phyloP scores from a whole-genome alignment of 352 stramenopile genomes.

The Pythium rhizo-oryzae region DNA sequence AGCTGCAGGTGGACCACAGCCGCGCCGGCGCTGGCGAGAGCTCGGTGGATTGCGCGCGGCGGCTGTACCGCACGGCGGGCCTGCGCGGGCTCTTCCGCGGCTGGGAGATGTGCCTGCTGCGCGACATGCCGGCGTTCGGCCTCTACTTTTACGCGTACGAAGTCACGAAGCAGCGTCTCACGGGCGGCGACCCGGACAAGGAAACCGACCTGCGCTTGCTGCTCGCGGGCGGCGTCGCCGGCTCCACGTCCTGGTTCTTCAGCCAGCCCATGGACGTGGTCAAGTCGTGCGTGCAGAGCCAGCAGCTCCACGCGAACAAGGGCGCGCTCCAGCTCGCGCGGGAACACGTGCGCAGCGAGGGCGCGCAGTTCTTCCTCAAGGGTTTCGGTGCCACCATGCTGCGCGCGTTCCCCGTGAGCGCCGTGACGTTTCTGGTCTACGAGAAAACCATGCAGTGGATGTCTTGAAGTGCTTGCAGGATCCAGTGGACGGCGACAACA shows the following conservation, averaged over 20 bases:
- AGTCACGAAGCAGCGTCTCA: constrained; percentile 59
- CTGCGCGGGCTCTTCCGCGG: constrained; percentile 58
- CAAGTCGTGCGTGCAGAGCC: constrained; percentile 90
- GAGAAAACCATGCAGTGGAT: constrained; percentile 85
- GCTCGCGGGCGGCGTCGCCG: constrained; percentile 72
- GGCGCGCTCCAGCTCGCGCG: constrained; percentile 49
- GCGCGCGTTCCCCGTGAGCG: constrained; percentile 81
- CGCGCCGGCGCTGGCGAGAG: constrained; percentile 37
- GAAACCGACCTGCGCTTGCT: constrained; percentile 75
- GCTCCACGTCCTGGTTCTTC: constrained; percentile 78
- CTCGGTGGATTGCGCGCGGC: constrained; percentile 52
- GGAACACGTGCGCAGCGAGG: constrained; percentile 50
- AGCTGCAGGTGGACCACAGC: constrained; percentile 70
- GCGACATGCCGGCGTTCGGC: constrained; percentile 80
- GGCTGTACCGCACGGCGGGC: constrained; percentile 45
- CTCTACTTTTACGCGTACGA: constrained; percentile 86
- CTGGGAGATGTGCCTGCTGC: constrained; percentile 68
- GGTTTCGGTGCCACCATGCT: constrained; percentile 81
- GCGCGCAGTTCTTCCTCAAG: constrained; percentile 77
- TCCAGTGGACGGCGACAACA: constrained; percentile 3
- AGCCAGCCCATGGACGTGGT: constrained; percentile 89
- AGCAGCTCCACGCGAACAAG: constrained; percentile 47
- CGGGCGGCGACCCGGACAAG: constrained; percentile 48
- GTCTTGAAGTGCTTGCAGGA: constrained; percentile 29
- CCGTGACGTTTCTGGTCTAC: constrained; percentile 87